Conservation (phyloP, 192 early-diverging fungal species). For the Gorgonomyces haynaldii region DNA sequence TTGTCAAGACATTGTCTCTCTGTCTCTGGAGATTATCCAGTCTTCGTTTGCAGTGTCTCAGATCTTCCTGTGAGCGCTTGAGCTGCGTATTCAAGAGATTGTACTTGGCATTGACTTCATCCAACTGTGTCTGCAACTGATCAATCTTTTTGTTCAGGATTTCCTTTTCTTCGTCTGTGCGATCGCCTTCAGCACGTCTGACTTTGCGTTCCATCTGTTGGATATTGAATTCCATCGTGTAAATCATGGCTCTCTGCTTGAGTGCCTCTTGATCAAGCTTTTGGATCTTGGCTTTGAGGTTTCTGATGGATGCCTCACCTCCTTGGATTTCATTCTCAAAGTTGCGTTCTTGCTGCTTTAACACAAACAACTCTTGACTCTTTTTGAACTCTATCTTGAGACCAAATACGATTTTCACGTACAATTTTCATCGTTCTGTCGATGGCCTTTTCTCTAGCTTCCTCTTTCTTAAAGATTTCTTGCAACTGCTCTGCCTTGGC, state of each 20-base stretch:
- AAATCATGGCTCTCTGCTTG: constrained; percentile 44
- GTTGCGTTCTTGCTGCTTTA: constrained; percentile 43
- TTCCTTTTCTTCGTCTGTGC: constrained; percentile 54
- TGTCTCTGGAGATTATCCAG: constrained; percentile 37
- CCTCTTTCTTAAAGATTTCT: constrained; percentile 40
- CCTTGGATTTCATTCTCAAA: constrained; percentile 39
- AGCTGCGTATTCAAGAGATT: constrained; percentile 37
- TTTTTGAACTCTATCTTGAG: constrained; percentile 35
- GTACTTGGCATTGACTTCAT: constrained; percentile 27
- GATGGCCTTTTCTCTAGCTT: constrained; percentile 32
- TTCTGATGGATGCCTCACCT: constrained; percentile 36
- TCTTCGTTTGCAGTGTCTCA: constrained; percentile 30
- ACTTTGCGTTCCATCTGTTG: constrained; percentile 53
- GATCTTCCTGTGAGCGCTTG: constrained; percentile 48
- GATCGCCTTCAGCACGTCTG: constrained; percentile 42
- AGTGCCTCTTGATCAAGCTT: constrained; percentile 46
- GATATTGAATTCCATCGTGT: constrained; percentile 47
- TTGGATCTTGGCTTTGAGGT: constrained; percentile 37
- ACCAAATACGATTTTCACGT: constrained; percentile 31
- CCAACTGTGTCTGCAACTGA: constrained; percentile 30
- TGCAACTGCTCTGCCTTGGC: constrained; percentile 39
- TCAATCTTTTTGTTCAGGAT: constrained; percentile 33
- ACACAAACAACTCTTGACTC: constrained; percentile 41
- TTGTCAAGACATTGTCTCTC: constrained; percentile 21
- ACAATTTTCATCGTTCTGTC: constrained; percentile 42